Evolutionary conservation across 176 grass and related monocot species (phyloP), one percentile per base, ranked within the genome.

Genomic region (Tillandsia fasciculata): DNA sequence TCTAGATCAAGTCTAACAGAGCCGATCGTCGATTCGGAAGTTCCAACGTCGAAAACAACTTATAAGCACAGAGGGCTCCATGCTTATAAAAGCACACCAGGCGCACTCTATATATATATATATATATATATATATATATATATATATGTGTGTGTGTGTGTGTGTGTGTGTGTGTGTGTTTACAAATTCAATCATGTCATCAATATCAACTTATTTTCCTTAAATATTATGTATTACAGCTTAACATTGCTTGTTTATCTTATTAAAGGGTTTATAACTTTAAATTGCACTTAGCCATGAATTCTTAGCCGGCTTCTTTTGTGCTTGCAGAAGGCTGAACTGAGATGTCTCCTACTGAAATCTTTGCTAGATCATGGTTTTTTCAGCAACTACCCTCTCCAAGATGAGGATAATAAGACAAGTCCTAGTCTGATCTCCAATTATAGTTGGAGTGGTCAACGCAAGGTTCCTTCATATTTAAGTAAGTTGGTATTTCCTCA

Each of bases 361-460:
- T 76, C 48, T 76, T 85, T 85, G 79, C 93, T 96, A 78, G 78
- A 89, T 54, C 76, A 78, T 56, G 93, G 86, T 76, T 96, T 92
- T 82, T 96, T 92, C 14, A 70, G 83, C 79, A 78, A 51, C 42
- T 29, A 24, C 81, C 75, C 73, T 22, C 9, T 50, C 48, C 64
- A 85, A 83, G 71, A 85, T 33, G 71, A 74, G 49, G 81, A 80
- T 48, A 85, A 65, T 54, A 78, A 80, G 71, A 80, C 68, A 54
- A 72, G 50, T 12, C 13, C 64, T 48, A 53, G 26, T 52, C 78
- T 66, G 12, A 58, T 49, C 65, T 82, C 78, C 64, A 92, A 72
- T 75, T 87, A 83, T 72, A 96, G 86, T 68, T 96, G 85, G 88
- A 96, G 93, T 48, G 86, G 86, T 57, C 78, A 84, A 70, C 88